Base-by-base conservation (phyloP, 2,329 filamentous ascomycete species). In the Metarhizium robertsii region DNA sequence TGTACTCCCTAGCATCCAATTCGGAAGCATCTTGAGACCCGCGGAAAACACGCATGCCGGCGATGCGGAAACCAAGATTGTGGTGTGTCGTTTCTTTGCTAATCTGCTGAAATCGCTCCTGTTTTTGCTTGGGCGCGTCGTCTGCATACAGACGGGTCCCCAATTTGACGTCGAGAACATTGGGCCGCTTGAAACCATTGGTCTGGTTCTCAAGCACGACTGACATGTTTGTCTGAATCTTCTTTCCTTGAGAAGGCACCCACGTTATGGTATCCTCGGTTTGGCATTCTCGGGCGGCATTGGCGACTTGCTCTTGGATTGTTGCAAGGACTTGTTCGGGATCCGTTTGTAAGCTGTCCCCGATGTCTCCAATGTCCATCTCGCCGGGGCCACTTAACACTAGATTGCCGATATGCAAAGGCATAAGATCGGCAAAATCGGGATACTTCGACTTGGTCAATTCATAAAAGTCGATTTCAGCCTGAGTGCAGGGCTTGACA, bases 81-180 rank as follows among this genome's bases (percentile, higher is more conserved):
- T 74, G 75, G 60, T 85, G 83, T 10, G 83, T 86, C 4, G 83
- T 86, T 63, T 78, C 73, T 32, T 71, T 67, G 36, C 76, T 75
- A 56, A 86, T 81, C 65, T 81, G 76, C 61, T 84, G 77, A 63
- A 86, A 85, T 34, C 82, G 77, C 40, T 71, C 66, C 62, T 79
- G 79, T 72, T 86, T 86, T 64, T 83, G 75, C 30, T 69, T 61
- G 0, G 80, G 77, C 29, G 83, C 83, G 59, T 85, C 77, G 57
- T 95, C 89, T 14, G 89, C 92, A 87, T 91, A 97, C 6, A 99
- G 74, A 36, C 89, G 81, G 52, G 85, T 80, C 47, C 94, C 94
- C 20, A 99, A 82, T 74, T 99, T 99, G 61, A 95, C 82, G 67
- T 99, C 94, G 56, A 99, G 76, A 7, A 99, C 90, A 63, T 96